Base-by-base conservation (phyloP, 1,284 basidiomycete species). In the Spongiforma sp. region DNA sequence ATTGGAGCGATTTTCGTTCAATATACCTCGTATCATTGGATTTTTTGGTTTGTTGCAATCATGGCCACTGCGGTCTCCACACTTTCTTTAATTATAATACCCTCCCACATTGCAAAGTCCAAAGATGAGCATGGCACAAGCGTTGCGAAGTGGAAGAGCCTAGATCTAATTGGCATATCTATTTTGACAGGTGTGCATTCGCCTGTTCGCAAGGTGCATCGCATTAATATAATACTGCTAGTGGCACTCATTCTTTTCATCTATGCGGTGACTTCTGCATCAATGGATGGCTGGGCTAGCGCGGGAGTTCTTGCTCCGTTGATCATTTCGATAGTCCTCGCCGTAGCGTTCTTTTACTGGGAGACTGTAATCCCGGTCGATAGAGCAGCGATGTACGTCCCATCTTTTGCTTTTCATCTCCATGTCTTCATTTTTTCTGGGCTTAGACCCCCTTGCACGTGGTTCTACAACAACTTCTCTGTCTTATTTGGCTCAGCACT, bases 201-300 rank as follows among this genome's bases (percentile, higher is more conserved):
- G 10, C 21, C 82, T 59, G 77, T 2, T 65, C 81, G 14, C 70
- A 4, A 53, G 28, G 57, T 54, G 9, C 32, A 24, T 6, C 39
- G 5, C 26, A 11, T 54, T 75, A 21, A 75, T 59, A 36, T 28
- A 5, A 0, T 14, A 9, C 17, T 4, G 50, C 32, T 59, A 79
- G 79, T 64, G 30, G 73, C 78, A 8, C 62, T 80, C 50, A 65
- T 82, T 26, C 71, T 85, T 24, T 83, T 86, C 71, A 81, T 85
- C 34, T 84, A 81, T 65, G 81, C 80, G 3, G 72, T 85, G 36
- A 86, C 84, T 5, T 81, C 81, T 8, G 83, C 82, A 4, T 80
- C 82, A 4, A 72, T 75, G 2, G 65, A 69, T 10, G 82, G 83
- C n/a, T 86, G 84, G 84, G 73, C 68, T 1, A 75, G 79, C 0